Conservation (phyloP, 1,139 yeast genomes). For the Yamadazyma triangularis region DNA sequence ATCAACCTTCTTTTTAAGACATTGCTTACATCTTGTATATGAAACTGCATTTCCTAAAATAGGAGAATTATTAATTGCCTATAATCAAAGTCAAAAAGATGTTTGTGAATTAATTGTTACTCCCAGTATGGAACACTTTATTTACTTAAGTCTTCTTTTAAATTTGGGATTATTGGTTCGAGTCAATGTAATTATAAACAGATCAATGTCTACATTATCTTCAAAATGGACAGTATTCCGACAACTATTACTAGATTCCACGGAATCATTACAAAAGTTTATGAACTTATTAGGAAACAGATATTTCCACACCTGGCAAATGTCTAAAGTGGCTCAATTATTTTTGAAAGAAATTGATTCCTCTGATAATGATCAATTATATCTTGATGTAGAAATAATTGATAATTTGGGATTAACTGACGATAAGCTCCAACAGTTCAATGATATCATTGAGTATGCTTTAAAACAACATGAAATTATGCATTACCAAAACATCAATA, state of each 20-base stretch:
- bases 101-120: conserved; percentile 26
- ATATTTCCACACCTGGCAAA: conserved; percentile 10
- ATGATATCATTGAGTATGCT: too few relatives aligned
- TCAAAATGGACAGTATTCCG: conserved; percentile 1
- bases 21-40: conserved; percentile 4
- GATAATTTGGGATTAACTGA: too few relatives aligned
- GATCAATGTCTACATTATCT: background rate
- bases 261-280: conserved; percentile 3
- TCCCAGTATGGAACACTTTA: conserved; percentile 24
- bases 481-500: too few relatives aligned
- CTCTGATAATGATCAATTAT: too few relatives aligned
- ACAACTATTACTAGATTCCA: conserved; percentile 3
- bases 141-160: conserved; percentile 25
- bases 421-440: too few relatives aligned
- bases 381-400: too few relatives aligned
- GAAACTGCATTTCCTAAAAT: conserved; percentile 3
- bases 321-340: conserved; percentile 5
- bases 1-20: conserved; percentile 2
- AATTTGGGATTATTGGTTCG: conserved; percentile 16
- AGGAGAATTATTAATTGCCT: conserved; percentile 4
- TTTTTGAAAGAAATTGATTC: conserved; percentile 5
- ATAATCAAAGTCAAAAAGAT: conserved; percentile 19
- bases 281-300: conserved; percentile 8
- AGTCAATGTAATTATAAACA: conserved; percentile 3
- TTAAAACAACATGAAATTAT: too few relatives aligned